Evolutionary conservation across 257 asterid species (phyloP).

Genomic region (Fraxinus americana): DNA sequence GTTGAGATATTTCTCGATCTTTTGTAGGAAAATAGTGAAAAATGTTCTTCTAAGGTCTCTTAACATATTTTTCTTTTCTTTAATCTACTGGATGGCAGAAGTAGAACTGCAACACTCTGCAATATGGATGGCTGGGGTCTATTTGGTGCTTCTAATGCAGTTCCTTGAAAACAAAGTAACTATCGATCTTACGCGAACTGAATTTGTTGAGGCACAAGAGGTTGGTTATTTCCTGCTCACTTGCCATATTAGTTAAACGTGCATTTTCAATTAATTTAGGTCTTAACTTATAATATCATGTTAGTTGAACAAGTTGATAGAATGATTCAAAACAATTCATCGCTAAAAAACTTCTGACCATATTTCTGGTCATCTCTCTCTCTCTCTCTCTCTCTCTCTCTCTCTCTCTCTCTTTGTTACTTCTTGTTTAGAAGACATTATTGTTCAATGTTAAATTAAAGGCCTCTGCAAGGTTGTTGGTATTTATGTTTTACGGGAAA

Average conservation of each 20-base stretch:
- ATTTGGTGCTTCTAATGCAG: conserved; percentile 85
- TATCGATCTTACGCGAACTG: conserved; percentile 87
- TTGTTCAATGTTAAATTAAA: conserved; percentile 9
- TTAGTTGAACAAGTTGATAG: conserved; percentile 21
- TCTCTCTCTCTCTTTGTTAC: neutral
- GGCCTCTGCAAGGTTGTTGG: neutral
- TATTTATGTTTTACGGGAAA: neutral
- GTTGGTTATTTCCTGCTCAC: conserved; percentile 44
- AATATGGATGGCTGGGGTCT: conserved; percentile 96
- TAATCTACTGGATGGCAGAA: conserved; percentile 53
- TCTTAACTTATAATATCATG: conserved; percentile 10
- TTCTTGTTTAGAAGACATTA: conserved; percentile 10
- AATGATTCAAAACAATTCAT: conserved; percentile 11
- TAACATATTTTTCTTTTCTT: conserved; percentile 39
- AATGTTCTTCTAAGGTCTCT: conserved; percentile 29
- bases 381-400: too few species aligned
- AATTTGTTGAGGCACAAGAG: conserved; percentile 91
- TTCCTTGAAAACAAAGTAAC: conserved; percentile 95
- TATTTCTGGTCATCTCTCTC: neutral
- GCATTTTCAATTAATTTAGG: conserved; percentile 1
- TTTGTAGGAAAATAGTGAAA: conserved; percentile 12
- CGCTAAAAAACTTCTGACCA: conserved; percentile 6
- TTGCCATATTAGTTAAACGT: conserved; percentile 17
- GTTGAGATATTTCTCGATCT: conserved; percentile 3
- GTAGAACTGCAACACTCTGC: conserved; percentile 89